A percentile compares a stretch with the other conserved stretches of the same genome.
Evolutionary conservation across 2,329 filamentous ascomycete genomes (phyloP).

Genomic region (Colletotrichum tabaci): DNA sequence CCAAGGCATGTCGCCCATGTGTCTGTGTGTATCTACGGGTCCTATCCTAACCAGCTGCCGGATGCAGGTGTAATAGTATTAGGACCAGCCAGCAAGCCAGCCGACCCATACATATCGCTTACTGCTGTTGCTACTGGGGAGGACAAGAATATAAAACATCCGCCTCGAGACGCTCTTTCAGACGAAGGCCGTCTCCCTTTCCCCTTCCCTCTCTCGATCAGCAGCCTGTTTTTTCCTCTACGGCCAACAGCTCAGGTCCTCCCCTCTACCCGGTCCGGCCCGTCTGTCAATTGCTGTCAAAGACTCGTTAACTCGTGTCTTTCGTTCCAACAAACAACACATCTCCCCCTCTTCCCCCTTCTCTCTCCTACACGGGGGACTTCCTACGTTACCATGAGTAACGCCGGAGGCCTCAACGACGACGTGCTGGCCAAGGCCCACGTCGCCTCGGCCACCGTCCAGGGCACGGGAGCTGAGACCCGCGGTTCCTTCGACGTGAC

Average conservation of each 20-base stretch:
- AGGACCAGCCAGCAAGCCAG: slow-evolving; percentile 8
- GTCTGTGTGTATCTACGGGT: slow-evolving; percentile 33
- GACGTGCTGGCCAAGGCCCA: slow-evolving; percentile 45
- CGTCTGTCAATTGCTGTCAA: slow-evolving; percentile 37
- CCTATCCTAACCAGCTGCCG: slow-evolving; percentile 37
- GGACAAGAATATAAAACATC: slow-evolving; percentile 36
- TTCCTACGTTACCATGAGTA: slow-evolving; percentile 41
- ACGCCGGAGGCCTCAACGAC: slow-evolving; percentile 41
- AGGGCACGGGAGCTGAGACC: slow-evolving; percentile 44
- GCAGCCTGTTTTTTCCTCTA: slow-evolving; percentile 26
- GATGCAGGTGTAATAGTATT: slow-evolving; percentile 31
- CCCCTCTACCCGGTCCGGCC: slow-evolving; percentile 3
- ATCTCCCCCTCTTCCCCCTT: background rate
- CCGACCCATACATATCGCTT: no score
- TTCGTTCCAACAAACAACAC: slow-evolving; percentile 9
- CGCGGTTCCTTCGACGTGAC: slow-evolving; percentile 45
- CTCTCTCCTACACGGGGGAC: slow-evolving; percentile 4
- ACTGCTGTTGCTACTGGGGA: slow-evolving; percentile 18
- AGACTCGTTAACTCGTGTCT: slow-evolving; percentile 43
- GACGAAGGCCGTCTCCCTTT: background rate
- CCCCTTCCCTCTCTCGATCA: slow-evolving; percentile 19
- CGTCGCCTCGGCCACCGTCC: slow-evolving; percentile 40
- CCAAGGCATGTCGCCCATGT: slow-evolving; percentile 27
- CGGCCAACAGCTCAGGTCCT: slow-evolving; percentile 33
- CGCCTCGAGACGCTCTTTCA: slow-evolving; percentile 6